Conservation (phyloP, 164 flowering plant genomes). For the Magnolia kwangsiensis region DNA sequence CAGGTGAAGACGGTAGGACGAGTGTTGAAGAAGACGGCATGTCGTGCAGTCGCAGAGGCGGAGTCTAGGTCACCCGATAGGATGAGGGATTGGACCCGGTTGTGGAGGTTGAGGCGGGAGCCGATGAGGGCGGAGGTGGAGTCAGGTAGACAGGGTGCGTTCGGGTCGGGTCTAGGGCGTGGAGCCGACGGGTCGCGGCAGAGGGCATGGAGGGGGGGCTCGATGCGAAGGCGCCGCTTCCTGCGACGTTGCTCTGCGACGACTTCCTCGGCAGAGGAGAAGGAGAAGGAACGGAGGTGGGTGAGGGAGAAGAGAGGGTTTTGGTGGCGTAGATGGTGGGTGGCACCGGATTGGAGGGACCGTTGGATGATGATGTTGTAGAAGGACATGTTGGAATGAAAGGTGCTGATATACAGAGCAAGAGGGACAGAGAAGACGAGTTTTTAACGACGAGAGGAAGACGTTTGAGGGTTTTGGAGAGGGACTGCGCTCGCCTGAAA, state of each 20-base stretch:
- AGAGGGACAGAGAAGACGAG: no score
- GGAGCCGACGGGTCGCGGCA: slow-evolving; percentile 46
- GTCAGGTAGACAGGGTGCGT: slow-evolving; percentile 74
- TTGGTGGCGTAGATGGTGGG: slow-evolving; percentile 1
- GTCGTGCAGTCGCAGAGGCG: slow-evolving; percentile 65
- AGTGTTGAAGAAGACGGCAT: slow-evolving; percentile 53
- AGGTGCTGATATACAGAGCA: no score
- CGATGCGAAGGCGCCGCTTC: slow-evolving; percentile 72
- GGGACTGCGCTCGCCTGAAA: no score
- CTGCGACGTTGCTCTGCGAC: slow-evolving; percentile 81
- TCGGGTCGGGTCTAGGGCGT: slow-evolving; percentile 46
- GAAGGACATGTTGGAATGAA: not conserved
- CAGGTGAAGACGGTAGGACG: slow-evolving; percentile 89
- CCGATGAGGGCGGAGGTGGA: slow-evolving; percentile 70
- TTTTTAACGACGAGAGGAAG: no score
- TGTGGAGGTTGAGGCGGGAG: slow-evolving; percentile 72
- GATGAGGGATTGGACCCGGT: slow-evolving; percentile 77
- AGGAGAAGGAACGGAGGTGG: slow-evolving; percentile 34
- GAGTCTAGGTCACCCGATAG: slow-evolving; percentile 67
- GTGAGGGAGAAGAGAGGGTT: slow-evolving; percentile 9
- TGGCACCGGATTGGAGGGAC: slow-evolving; percentile 16
- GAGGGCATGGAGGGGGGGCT: slow-evolving; percentile 77
- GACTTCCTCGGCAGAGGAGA: slow-evolving; percentile 86
- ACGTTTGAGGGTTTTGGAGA: no score
- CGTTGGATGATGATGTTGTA: not conserved